Evolutionary conservation across 2,329 filamentous ascomycete species (phyloP), one percentile per base, ranked within the genome.

Genomic region (Phoma sp.): DNA sequence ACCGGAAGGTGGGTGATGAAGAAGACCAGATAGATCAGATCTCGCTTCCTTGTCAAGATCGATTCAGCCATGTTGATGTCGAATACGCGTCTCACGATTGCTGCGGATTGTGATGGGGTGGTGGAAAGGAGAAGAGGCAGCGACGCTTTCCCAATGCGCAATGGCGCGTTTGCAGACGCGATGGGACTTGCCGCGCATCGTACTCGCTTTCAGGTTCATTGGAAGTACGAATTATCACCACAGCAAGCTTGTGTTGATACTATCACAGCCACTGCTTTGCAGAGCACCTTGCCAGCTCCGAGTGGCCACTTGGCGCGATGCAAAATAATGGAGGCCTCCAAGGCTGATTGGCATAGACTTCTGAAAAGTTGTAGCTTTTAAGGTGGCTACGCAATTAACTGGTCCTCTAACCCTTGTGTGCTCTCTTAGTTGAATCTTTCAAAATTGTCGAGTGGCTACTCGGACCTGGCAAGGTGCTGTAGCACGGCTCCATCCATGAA

Each of bases 1-100:
- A 88, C 77, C 0, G 85, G 84, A 30, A 88, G 69, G 65, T 88
- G 85, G 22, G 83, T 80, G 46, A 78, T 50, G 72, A 89, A 89
- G 76, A 88, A 88, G 35, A 80, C 61, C 4, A 88, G 76, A 61
- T 85, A 84, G 27, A 78, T 54, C 4, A 80, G 57, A 52, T 82
- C 80, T 18, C 69, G 70, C 66, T 79, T 80, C 41, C 79, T 72
- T 22, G 61, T 57, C 27, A 73, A 65, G 13, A 77, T 71, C 1
- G 65, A 62, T 3, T 51, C 48, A 13, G 66, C 66, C 72, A 75
- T 74, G 5, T 55, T 50, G 41, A 7, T 38, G 25, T 13, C 18
- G 8, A 14, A n/a, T n/a, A 2, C 18, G 4, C 7, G 32, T 6
- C 18, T 29, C 29, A 23, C 33, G 2, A 18, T 13, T n/a, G 25